These are phyloP conservation scores for Cryoendolithus antarcticus DNA, from an alignment of 2,329 filamentous ascomycete genomes.

Conservation along the genomic window DNA sequence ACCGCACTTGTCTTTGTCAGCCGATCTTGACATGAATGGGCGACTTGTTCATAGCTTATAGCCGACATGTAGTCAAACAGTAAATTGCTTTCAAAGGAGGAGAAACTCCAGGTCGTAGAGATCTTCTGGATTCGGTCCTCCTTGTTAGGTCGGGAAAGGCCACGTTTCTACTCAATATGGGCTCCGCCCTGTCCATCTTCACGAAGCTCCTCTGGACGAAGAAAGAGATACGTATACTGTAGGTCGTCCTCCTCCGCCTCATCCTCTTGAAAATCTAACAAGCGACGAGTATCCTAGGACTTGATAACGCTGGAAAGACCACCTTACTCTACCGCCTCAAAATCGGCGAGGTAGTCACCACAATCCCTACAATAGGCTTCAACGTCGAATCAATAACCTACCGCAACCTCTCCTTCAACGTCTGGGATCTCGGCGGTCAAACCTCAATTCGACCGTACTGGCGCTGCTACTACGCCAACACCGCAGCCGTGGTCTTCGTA, in stretches of 20 bases:
- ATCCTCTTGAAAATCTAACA: too few relatives aligned
- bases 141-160: too few relatives aligned
- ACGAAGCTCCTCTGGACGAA: slow-evolving; percentile 75
- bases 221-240: slow-evolving; percentile 91
- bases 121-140: too few relatives aligned
- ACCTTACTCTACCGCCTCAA: slow-evolving; percentile 87
- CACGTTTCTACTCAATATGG: slow-evolving; percentile 30
- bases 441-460: slow-evolving; percentile 98
- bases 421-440: slow-evolving; percentile 96
- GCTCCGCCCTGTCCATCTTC: slow-evolving; percentile 43
- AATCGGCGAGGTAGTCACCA: slow-evolving; percentile 98
- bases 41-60: too few relatives aligned
- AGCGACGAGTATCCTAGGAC: slow-evolving; percentile 17
- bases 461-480: slow-evolving; percentile 99
- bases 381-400: slow-evolving; percentile 98
- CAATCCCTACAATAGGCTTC: slow-evolving; percentile 97
- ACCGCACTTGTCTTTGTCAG: too few relatives aligned
- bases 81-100: too few relatives aligned
- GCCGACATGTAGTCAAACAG: too few relatives aligned
- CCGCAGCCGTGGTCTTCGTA: slow-evolving; percentile 94
- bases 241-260: too few relatives aligned
- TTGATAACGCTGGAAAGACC: slow-evolving; percentile 98
- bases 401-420: slow-evolving; percentile 96
- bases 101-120: too few relatives aligned
- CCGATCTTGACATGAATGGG: too few relatives aligned